Evolutionary conservation across 2,329 filamentous ascomycete species (phyloP), one percentile per base, ranked within the genome.

Genomic region (Botrytis fragariae): DNA sequence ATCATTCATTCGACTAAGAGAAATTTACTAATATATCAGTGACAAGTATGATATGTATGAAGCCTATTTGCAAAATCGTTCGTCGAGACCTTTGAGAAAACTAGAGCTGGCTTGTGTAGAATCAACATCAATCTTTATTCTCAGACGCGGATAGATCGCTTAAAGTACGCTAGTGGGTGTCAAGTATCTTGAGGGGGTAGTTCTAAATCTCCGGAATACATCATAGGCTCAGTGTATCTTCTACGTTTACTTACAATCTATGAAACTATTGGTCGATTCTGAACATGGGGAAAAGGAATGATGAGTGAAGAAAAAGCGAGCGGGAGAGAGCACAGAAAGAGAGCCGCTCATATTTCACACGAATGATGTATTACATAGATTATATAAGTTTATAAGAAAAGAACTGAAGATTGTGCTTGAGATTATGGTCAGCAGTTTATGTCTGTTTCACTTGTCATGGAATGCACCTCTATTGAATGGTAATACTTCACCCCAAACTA

Each of bases 251-350:
- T n/a, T n/a, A n/a, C n/a, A n/a, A n/a, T n/a, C n/a, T n/a, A n/a
- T n/a, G n/a, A n/a, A n/a, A n/a, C n/a, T n/a, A n/a, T n/a, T n/a
- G n/a, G n/a, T n/a, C n/a, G 4, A 51, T n/a, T 51, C 1, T n/a
- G 25, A 16, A 2, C 0, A 7, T 12, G n/a, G 0, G 48, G 7
- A 12, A n/a, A n/a, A 51, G 25, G 4, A 3, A 14, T 51, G 48
- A n/a, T 51, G 10, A 51, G 14, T 6, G 7, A 7, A n/a, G 4
- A n/a, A 51, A 4, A 3, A 4, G 5, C 4, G 12, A 12, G 8
- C 2, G n/a, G n/a, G 4, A 51, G 2, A 51, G 25, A 16, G n/a
- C 1, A 16, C 25, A 0, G 5, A n/a, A 3, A 12, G 3, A 16
- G 25, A 51, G 48, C 10, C 10, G 45, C 48, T n/a, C 12, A 4